phyloP scores from a whole-genome alignment of 164 flowering plant genomes.

The Dillenia suffruticosa region DNA sequence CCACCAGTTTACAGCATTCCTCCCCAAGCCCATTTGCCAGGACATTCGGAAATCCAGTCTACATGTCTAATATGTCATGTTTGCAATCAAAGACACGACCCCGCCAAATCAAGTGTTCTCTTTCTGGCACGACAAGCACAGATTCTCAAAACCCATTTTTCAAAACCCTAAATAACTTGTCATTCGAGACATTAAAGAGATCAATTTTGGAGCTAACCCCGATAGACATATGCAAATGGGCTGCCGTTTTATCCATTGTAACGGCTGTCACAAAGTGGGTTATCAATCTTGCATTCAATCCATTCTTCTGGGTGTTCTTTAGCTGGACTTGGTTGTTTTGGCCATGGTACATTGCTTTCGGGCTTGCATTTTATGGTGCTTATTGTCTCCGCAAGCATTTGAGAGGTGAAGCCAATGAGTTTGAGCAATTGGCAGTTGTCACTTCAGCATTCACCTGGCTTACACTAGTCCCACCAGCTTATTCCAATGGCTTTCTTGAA shows the following conservation, averaged over 20 bases:
- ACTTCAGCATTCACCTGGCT: conserved; percentile 78
- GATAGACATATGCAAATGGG: conserved; percentile 55
- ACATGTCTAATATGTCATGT: no score
- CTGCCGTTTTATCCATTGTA: conserved; percentile 33
- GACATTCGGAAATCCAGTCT: background rate
- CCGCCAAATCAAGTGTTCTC: conserved; percentile 2
- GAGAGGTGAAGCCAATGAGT: conserved; percentile 40
- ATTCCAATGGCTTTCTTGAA: conserved; percentile 79
- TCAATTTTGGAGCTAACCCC: conserved; percentile 44
- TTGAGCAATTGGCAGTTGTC: conserved; percentile 67
- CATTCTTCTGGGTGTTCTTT: conserved; percentile 91
- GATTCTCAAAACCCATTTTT: conserved; percentile 22
- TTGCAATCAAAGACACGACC: conserved; percentile 2
- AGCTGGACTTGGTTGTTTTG: conserved; percentile 94
- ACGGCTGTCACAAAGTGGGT: conserved; percentile 58
- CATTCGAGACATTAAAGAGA: conserved; percentile 36
- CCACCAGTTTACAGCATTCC: no score
- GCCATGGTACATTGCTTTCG: conserved; percentile 74
- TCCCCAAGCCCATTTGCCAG: conserved; percentile 3
- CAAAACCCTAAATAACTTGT: conserved; percentile 25
- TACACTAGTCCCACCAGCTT: conserved; percentile 80
- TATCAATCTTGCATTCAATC: conserved; percentile 36
- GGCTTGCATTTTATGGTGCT: conserved; percentile 50
- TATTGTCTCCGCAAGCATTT: conserved; percentile 50
- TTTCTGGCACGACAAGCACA: conserved; percentile 4